phyloP scores from a whole-genome alignment of 805 yeast genomes.

The Cyberlindnera xylosilytica region DNA sequence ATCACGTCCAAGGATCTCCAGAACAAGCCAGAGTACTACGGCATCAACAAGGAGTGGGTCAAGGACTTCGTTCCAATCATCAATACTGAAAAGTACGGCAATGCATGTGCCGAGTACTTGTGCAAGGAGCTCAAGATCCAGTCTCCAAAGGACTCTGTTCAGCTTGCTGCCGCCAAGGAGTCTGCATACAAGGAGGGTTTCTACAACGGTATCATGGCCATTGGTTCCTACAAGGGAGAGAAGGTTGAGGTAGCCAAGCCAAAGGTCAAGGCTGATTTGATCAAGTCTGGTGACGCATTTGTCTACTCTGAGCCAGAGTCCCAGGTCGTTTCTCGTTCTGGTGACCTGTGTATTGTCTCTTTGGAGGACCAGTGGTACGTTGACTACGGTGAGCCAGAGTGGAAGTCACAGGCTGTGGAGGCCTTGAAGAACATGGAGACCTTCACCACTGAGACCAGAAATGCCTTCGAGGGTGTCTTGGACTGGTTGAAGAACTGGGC shows the following conservation, averaged over 20 bases:
- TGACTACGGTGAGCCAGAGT: slow-evolving; percentile 88
- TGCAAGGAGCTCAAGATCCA: too few species aligned
- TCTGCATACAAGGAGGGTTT: slow-evolving; percentile 94
- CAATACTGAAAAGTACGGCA: too few species aligned
- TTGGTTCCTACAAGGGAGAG: slow-evolving; percentile 83
- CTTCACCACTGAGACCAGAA: slow-evolving; percentile 76
- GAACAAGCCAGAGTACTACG: too few species aligned
- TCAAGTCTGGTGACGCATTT: slow-evolving; percentile 76
- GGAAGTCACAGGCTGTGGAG: slow-evolving; percentile 81
- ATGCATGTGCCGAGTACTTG: too few species aligned
- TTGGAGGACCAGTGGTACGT: slow-evolving; percentile 98
- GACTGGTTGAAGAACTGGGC: slow-evolving; percentile 99
- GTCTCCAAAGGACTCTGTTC: too few species aligned
- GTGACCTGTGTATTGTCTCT: slow-evolving; percentile 95
- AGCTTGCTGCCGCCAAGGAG: too few species aligned
- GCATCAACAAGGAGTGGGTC: too few species aligned
- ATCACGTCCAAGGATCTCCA: too few species aligned
- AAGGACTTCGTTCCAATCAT: too few species aligned
- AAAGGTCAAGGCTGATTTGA: slow-evolving; percentile 77
- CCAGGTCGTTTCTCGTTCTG: slow-evolving; percentile 86
- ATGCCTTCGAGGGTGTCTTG: slow-evolving; percentile 90
- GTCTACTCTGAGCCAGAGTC: slow-evolving; percentile 91
- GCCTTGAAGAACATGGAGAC: slow-evolving; percentile 75
- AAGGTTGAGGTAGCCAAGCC: slow-evolving; percentile 90
- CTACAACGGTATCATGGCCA: slow-evolving; percentile 79